These are phyloP conservation scores for Vitis hybrid DNA, from an alignment of 177 flowering plant genomes.

Conservation along the genomic window DNA sequence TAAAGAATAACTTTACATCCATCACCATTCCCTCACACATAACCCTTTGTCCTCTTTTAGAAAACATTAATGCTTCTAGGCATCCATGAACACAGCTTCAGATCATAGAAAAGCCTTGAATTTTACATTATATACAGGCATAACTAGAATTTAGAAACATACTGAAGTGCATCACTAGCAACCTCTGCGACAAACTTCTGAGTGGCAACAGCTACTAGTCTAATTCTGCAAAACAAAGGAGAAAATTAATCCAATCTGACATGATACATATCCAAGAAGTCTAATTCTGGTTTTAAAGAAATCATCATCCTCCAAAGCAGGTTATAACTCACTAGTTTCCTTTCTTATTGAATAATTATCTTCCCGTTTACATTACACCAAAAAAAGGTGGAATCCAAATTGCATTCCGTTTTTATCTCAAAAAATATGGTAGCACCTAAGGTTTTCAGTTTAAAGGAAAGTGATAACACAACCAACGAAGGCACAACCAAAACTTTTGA, in stretches of 20 bases:
- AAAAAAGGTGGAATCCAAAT: too few species aligned
- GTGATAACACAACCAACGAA: background rate
- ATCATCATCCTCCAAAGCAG: too few species aligned
- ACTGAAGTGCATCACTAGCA: conserved; percentile 92
- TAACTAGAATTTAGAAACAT: conserved; percentile 24
- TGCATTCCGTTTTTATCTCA: background rate
- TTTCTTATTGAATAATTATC: background rate
- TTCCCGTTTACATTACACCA: background rate
- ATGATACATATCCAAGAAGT: background rate
- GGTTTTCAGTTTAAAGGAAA: background rate
- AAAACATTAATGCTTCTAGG: background rate
- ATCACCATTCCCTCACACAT: background rate
- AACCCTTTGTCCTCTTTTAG: background rate
- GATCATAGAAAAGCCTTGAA: background rate
- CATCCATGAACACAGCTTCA: background rate
- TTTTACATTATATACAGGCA: background rate
- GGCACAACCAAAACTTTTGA: background rate
- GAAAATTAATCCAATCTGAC: background rate
- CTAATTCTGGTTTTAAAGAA: too few species aligned
- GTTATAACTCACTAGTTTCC: background rate
- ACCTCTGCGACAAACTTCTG: conserved; percentile 96
- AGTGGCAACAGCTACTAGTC: conserved; percentile 96
- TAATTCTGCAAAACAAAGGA: conserved; percentile 46
- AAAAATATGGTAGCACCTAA: background rate
- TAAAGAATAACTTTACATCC: background rate